Evolutionary conservation across 2,329 filamentous ascomycete species (phyloP), one percentile per base, ranked within the genome.

Genomic region (Curvularia sp.): DNA sequence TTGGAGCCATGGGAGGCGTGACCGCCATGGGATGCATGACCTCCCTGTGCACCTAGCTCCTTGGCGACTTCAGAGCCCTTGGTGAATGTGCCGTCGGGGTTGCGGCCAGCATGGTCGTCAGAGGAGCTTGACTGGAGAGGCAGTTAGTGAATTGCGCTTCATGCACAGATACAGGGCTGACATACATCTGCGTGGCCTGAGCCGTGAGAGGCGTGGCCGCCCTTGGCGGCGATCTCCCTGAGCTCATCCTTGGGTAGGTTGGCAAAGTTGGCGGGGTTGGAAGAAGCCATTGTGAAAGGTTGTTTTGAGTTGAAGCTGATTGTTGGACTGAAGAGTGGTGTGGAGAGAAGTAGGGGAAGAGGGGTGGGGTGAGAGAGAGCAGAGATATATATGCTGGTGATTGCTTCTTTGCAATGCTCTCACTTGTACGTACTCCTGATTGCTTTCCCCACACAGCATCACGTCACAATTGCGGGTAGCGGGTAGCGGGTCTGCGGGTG

Each of bases 211-310:
- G 79, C 77, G 50, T 80, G 78, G 4, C 81, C 82, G n/a, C 82
- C 82, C 70, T 82, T 84, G 52, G 76, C 75, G 13, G 80, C 81
- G 55, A 83, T 82, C 55, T 79, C 79, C 30, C 73, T 71, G 54
- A 84, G 80, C 62, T 84, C 79, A 42, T 83, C 81, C 52, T 79
- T 81, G 58, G 81, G 76, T 39, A 80, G 79, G 74, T 84, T 84
- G 75, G 81, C 81, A 62, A 84, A 84, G 76, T 84, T 84, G 57
- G 75, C 78, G 33, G 81, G 81, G 74, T 84, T 84, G 64, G 76
- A 74, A 59, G 72, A 74, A 38, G 76, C 71, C 76, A 78, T 78
- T 20, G 20, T 49, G 60, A 67, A 41, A 60, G 67, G 42, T 49
- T 10, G 13, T 60, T 31, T 28, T 43, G 18, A 46, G 28, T 48